A percentile compares a stretch with the other conserved stretches of the same genome.
Evolutionary conservation across 1,284 basidiomycete genomes (phyloP).

Genomic region (Ustilago nuda): DNA sequence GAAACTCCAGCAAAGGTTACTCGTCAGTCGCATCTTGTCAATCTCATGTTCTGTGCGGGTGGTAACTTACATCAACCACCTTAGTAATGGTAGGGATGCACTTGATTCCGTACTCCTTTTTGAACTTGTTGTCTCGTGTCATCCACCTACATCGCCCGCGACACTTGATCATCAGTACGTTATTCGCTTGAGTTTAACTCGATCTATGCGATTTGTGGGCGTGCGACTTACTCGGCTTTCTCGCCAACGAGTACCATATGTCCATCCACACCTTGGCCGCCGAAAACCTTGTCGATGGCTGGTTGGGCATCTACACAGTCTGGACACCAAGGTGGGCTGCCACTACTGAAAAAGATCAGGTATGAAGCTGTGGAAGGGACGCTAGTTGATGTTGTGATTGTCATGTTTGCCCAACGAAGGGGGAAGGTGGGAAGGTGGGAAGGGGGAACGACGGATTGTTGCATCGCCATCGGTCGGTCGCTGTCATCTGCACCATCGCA

Average conservation of each 20-base stretch:
- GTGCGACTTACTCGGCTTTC: conserved; percentile 32
- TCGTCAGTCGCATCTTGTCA: not conserved
- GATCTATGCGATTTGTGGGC: no score
- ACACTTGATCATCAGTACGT: not conserved
- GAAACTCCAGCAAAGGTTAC: not conserved
- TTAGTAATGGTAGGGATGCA: conserved; percentile 54
- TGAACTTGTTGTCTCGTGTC: conserved; percentile 42
- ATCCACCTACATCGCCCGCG: conserved; percentile 30
- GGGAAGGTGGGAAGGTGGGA: not conserved
- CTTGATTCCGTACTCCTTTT: conserved; percentile 42
- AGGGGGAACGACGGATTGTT: not conserved
- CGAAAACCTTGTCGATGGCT: conserved; percentile 45
- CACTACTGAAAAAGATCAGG: conserved; percentile 57
- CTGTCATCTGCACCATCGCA: no score
- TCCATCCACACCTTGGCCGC: conserved; percentile 17
- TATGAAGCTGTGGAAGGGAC: conserved; percentile 9
- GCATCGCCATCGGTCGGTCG: no score
- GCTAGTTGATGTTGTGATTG: conserved; percentile 26
- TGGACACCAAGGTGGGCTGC: conserved; percentile 55
- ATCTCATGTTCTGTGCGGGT: not conserved
- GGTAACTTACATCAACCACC: conserved; percentile 31
- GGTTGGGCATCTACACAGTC: conserved; percentile 56
- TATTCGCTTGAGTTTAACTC: no score
- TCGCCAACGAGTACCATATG: conserved; percentile 50
- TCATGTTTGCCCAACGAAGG: conserved; percentile 17